Base-by-base conservation (phyloP, 495 filamentous ascomycete genomes). In the Tuber indicum region DNA sequence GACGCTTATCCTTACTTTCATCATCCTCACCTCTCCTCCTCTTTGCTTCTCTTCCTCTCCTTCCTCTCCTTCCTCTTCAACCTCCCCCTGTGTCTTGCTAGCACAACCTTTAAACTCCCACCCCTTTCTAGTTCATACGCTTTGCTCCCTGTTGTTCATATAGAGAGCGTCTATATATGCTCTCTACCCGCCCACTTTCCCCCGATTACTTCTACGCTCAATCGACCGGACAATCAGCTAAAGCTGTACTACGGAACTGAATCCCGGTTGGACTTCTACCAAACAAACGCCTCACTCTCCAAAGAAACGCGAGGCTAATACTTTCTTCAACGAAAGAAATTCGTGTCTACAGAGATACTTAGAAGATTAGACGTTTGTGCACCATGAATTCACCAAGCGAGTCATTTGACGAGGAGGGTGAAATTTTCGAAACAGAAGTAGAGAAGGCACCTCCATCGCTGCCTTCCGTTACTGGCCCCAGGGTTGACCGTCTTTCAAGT, bases 301-400 rank as follows among this genome's bases (percentile, higher is more conserved):
- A 42, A 73, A 79, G 78, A 80, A 75, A 80, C 78, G 74, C 72
- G 78, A 80, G 78, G 78, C 78, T 80, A 80, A 80, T 80, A 80
- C 84, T 89, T 88, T 83, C 89, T 90, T 86, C 92, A 97, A 87
- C 94, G 94, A 86, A 94, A 97, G 89, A 94, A 97, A 85, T 86
- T 92, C 86, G 93, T 92, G 86, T 89, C 89, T 82, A 81, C 82
- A 85, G 88, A 86, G 78, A 76, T 49, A 70, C 76, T 62, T 79
- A 72, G 75, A 74, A 79, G 79, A 77, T 74, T 74, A 66, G 72
- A 43, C 44, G 72, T 79, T 80, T 74, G 78, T 76, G 70, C 77
- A 72, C 74, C 77, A 80, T 80, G 78, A 80, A 80, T 79, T 85
- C 88, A 86, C 87, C 90, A 90, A 87, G 90, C 90, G 90, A 90